Base-by-base conservation (phyloP, 2,329 filamentous ascomycete species). In the Clonostachys byssicola region DNA sequence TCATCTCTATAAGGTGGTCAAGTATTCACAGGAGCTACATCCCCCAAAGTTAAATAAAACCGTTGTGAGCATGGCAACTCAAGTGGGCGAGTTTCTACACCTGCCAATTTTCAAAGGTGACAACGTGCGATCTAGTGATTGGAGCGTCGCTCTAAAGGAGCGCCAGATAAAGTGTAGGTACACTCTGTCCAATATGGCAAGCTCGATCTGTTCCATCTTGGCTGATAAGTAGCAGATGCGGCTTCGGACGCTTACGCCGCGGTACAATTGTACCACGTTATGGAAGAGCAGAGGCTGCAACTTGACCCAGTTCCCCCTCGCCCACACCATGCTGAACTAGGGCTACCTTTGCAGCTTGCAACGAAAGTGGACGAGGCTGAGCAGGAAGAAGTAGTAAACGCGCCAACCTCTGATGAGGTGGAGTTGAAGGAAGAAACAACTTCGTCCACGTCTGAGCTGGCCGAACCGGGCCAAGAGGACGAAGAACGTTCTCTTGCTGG, bases 231-330 rank as follows among this genome's bases (percentile, higher is more conserved):
- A 17, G 2, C 33, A 88, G 85, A 92, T 64, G 83, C 89, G 10
- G 90, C 89, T 12, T 85, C 88, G 1, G 90, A 95, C 62, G 86
- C 89, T 0, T 96, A 96, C 60, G 90, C 88, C 49, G 81, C 84
- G 40, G 66, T 87, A 12, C 85, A 89, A 47, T 70, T 96, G 2
- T 95, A 82, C 58, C 73, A 89, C 50, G 75, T 78, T 1, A 70
- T 96, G 41, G 85, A 96, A 48, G 68, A 78, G 44, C 80, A 86
- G 56, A 77, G 92, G 14, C 73, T 80, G 54, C 69, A 72, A 7
- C 71, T 96, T 51, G 66, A 80, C 12, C 90, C 90, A 2, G 76
- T 70, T 3, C 92, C 92, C 6, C 86, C 88, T 5, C 72, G 80
- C 7, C 90, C 91, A 1, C 74, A 77, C 14, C 77, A 82, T 55